Evolutionary conservation across 495 filamentous ascomycete genomes (phyloP).

Genomic region (Talaromyces liani): DNA sequence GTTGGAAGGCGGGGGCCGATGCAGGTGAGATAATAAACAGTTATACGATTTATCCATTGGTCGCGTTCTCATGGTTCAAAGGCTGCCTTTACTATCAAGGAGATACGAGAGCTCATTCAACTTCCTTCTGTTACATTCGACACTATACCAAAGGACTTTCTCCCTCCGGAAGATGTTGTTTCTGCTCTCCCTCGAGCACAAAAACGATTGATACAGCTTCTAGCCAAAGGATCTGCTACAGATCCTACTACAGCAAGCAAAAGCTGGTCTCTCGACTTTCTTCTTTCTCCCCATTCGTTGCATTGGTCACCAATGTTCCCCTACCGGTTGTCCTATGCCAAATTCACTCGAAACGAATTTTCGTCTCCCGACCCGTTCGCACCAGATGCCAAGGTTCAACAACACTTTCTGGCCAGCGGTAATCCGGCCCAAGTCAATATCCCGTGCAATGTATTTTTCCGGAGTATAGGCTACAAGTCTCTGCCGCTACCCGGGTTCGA

Average conservation of each 20-base stretch:
- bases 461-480: constrained; percentile 88
- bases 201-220: constrained; percentile 70
- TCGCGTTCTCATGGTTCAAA: constrained; percentile 22
- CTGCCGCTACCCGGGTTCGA: constrained; percentile 65
- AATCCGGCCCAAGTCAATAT: constrained; percentile 43
- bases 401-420: constrained; percentile 27
- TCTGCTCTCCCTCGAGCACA: constrained; percentile 61
- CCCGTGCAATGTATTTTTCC: constrained; percentile 65
- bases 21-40: constrained; percentile 47
- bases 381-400: constrained; percentile 33
- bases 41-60: constrained; percentile 6
- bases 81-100: constrained; percentile 92
- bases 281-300: constrained; percentile 68
- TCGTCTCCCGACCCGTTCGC: constrained; percentile 37
- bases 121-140: constrained; percentile 67
- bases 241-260: constrained; percentile 41
- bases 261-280: constrained; percentile 78
- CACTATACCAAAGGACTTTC: constrained; percentile 53
- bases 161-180: constrained; percentile 50
- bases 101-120: constrained; percentile 77
- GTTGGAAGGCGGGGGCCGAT: constrained; percentile 82
- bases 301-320: constrained; percentile 38
- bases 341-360: constrained; percentile 58
- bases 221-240: constrained; percentile 61
- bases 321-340: constrained; percentile 46